Base-by-base conservation (phyloP, 2,329 filamentous ascomycete genomes). In the Pseudocercospora eumusae region DNA sequence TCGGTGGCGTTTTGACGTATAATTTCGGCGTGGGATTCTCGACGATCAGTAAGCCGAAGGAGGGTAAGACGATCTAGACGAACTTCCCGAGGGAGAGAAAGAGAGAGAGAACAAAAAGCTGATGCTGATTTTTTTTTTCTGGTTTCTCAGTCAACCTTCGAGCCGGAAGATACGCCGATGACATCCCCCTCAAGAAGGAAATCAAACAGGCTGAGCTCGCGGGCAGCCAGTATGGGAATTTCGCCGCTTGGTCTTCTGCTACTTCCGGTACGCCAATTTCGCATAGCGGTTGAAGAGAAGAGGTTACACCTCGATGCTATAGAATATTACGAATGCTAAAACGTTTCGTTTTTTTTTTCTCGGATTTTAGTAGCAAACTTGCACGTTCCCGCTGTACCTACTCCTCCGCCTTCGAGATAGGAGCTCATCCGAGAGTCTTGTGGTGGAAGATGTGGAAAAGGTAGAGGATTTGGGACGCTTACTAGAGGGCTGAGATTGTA, bases 1-100 rank as follows among this genome's bases (percentile, higher is more conserved):
- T 81, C 4, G 80, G 80, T 2, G 79, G 78, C 0, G 70, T 69
- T 8, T 63, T 82, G 63, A 78, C 79, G 4, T 82, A 81, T 66
- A 71, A 76, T 28, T 78, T 78, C 62, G 80, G 80, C 0, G 77
- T 81, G 68, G 80, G 79, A 1, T 75, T 81, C 44, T 69, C 72
- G 52, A 66, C 63, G 21, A 64, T 71, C 62, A 66, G 64, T 23
- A 73, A 71, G 68, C 72, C 52, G 52, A 54, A 74, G 68, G 57
- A 63, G 60, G 60, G 60, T 63, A 63, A 63, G 60, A 59, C 45
- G 60, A 50, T 27, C 23, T n/a, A 33, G 6, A 18, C 20, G 21
- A 31, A 27, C 21, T 18, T 7, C 13, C 21, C 15, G 3, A 15
- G 2, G 20, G 5, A 25, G 25, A 13, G 23, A n/a, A 15, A 36